These are phyloP conservation scores for Phaffomyces thermotolerans DNA, from an alignment of 805 yeast species.

Conservation along the genomic window DNA sequence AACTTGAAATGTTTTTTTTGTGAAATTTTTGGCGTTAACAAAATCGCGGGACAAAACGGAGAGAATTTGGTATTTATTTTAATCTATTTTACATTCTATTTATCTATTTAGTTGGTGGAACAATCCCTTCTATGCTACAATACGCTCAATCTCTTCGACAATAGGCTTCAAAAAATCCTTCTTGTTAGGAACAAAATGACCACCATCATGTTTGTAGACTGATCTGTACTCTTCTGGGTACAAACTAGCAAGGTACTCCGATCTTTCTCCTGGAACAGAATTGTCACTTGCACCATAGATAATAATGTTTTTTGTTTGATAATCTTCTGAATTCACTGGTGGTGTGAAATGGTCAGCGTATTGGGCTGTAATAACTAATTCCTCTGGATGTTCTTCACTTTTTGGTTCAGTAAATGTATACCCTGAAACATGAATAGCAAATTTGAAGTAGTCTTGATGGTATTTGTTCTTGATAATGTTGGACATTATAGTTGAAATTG, in stretches of 20 bases:
- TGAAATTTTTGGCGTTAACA: neutral
- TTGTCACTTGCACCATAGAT: constrained; percentile 84
- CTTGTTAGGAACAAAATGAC: constrained; percentile 92
- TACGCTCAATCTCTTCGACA: constrained; percentile 29
- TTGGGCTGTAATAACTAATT: constrained; percentile 30
- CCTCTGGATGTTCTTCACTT: constrained; percentile 22
- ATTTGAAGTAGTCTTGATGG: constrained; percentile 42
- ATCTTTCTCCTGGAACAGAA: constrained; percentile 69
- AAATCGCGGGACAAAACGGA: neutral
- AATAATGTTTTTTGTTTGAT: constrained; percentile 49
- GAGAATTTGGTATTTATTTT: neutral
- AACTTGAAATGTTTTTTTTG: neutral
- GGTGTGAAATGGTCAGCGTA: constrained; percentile 27
- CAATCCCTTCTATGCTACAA: neutral
- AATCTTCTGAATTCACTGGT: constrained; percentile 22
- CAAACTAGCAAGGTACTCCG: constrained; percentile 49
- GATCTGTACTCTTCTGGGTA: constrained; percentile 42
- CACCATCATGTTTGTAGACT: constrained; percentile 81
- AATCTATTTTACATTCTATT: neutral
- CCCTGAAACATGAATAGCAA: constrained; percentile 75
- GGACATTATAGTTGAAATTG: constrained; percentile 65
- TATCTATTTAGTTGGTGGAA: neutral
- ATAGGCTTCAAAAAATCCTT: constrained; percentile 44
- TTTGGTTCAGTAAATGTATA: constrained; percentile 37
- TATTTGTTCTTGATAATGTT: constrained; percentile 41